Percentiles rank a stretch among this genome's conserved stretches.
Conservation (phyloP, 495 filamentous ascomycete species). For the Hypomontagnella monticulosa region DNA sequence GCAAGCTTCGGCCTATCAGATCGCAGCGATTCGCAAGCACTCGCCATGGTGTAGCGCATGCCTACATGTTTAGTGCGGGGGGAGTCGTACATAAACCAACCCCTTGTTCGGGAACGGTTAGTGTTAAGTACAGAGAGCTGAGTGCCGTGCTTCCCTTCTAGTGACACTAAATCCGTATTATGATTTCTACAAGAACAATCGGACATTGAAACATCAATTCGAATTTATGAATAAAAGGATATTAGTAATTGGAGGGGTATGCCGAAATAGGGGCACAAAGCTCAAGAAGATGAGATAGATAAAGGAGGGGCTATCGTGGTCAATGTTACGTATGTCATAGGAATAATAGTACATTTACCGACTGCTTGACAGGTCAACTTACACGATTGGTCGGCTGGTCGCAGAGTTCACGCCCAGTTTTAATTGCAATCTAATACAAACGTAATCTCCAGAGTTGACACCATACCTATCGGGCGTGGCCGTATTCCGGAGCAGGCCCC, state of each 20-base stretch:
- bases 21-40: conserved; percentile 35
- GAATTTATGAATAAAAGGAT: no score
- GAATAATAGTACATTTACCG: not conserved
- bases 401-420: conserved; percentile 13
- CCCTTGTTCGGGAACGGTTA: conserved; percentile 13
- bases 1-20: conserved; percentile 39
- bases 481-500: conserved; percentile 39
- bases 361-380: not conserved
- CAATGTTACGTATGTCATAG: conserved; percentile 28
- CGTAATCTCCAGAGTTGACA: no score
- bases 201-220: no score
- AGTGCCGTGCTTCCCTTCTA: no score
- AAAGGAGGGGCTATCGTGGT: not conserved
- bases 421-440: conserved; percentile 3
- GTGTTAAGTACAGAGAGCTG: no score
- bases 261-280: not conserved
- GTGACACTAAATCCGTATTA: no score
- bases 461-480: conserved; percentile 18
- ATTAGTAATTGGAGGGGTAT: not conserved
- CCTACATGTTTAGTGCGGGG: conserved; percentile 23
- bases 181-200: no score
- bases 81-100: conserved; percentile 14
- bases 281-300: not conserved
- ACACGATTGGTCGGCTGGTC: conserved; percentile 25
- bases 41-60: conserved; percentile 17